Percentiles rank a stretch among this genome's conserved stretches.
These are phyloP conservation scores for Nannochloris sp. DNA, from an alignment of 139 green algal species.

Conservation along the genomic window DNA sequence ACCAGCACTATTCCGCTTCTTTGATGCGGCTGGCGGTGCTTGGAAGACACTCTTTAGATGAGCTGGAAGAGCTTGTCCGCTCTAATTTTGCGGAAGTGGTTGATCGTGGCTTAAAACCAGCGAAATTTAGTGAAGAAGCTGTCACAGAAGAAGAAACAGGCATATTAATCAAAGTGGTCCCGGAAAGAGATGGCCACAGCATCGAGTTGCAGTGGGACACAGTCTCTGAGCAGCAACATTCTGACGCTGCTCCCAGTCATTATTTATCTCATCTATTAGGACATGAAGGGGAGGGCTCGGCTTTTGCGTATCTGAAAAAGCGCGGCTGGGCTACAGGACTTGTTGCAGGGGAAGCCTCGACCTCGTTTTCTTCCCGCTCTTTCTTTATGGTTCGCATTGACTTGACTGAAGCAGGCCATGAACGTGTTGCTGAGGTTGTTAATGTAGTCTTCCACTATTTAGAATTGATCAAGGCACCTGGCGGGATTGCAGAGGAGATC, in stretches of 20 bases:
- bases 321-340: conserved; percentile 54
- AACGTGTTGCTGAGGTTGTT: conserved; percentile 41
- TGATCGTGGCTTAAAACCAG: conserved; percentile 30
- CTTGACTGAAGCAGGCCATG: conserved; percentile 54
- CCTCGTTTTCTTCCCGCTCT: conserved; percentile 13
- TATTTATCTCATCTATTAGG: conserved; percentile 78
- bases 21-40: conserved; percentile 63
- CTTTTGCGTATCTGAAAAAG: conserved; percentile 79
- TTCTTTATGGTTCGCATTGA: conserved; percentile 31
- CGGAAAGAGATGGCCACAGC: conserved; percentile 61
- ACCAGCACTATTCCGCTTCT: conserved; percentile 65
- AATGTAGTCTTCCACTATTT: conserved; percentile 53
- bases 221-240: conserved; percentile 38
- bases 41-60: conserved; percentile 48
- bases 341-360: conserved; percentile 52
- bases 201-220: conserved; percentile 71
- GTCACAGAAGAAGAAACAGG: conserved; percentile 21
- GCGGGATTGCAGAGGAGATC: conserved; percentile 27
- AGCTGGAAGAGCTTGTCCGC: conserved; percentile 61
- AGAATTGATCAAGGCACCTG: conserved; percentile 26
- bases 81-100: conserved; percentile 43
- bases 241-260: conserved; percentile 45
- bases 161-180: conserved; percentile 54
- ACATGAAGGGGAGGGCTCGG: conserved; percentile 76
- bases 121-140: conserved; percentile 21